Conservation (phyloP, 2,329 filamentous ascomycete species). For the Paecilomyces sp. region DNA sequence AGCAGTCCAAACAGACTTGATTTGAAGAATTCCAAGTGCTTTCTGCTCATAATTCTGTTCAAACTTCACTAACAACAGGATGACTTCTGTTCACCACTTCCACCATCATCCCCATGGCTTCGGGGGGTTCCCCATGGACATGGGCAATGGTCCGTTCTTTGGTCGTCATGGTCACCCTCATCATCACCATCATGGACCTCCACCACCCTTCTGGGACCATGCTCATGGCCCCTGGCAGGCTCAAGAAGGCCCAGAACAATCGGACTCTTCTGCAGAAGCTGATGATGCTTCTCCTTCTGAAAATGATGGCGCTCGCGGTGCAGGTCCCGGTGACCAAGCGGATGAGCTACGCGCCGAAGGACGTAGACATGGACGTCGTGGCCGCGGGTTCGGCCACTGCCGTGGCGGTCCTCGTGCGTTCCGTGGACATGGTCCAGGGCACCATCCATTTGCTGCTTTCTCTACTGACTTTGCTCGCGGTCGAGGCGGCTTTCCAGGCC, state of each 20-base stretch:
- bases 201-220: constrained; percentile 3
- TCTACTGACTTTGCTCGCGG: neutral
- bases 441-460: neutral
- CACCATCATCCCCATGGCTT: constrained; percentile 45
- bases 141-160: constrained; percentile 45
- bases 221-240: neutral
- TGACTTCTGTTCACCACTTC: constrained; percentile 49
- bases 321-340: neutral
- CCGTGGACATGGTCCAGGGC: neutral
- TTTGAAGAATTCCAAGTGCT: neutral
- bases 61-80: constrained; percentile 20
- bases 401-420: neutral
- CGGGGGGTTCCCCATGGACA: constrained; percentile 48
- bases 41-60: neutral
- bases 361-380: constrained; percentile 8
- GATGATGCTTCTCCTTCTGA: neutral
- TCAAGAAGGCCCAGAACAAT: constrained; percentile 5
- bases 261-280: neutral
- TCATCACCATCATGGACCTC: neutral
- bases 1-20: neutral
- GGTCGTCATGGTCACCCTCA: constrained; percentile 17
- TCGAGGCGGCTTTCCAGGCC: neutral
- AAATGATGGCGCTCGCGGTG: neutral
- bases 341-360: neutral
- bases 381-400: constrained; percentile 11